A percentile compares a stretch with the other conserved stretches of the same genome.
phyloP scores from a whole-genome alignment of 139 green algal species.

The Nannochloris sp. region DNA sequence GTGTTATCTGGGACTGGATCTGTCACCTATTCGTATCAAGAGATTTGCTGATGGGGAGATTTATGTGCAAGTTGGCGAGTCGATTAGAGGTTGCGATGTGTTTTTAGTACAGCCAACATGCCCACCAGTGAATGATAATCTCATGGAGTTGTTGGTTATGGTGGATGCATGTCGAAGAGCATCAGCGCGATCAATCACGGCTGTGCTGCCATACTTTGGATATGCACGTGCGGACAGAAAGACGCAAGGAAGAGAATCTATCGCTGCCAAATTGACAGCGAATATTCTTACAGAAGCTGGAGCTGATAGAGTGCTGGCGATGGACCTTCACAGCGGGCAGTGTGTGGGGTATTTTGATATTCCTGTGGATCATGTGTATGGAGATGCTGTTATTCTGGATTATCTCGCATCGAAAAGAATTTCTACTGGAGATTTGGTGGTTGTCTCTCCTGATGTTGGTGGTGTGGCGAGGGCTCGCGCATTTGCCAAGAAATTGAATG shows the following conservation, averaged over 20 bases:
- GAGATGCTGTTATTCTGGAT: constrained; percentile 88
- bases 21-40: constrained; percentile 93
- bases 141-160: constrained; percentile 98
- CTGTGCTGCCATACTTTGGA: constrained; percentile 84
- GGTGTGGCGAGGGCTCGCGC: constrained; percentile 89
- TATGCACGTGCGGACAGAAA: constrained; percentile 95
- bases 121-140: constrained; percentile 92
- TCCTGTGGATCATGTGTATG: constrained; percentile 95
- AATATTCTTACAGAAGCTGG: constrained; percentile 98
- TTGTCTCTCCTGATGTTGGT: constrained; percentile 98
- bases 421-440: constrained; percentile 80
- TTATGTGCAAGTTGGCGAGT: constrained; percentile 93
- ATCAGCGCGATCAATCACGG: constrained; percentile 90
- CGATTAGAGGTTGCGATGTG: constrained; percentile 96
- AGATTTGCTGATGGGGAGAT: constrained; percentile 98
- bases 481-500: constrained; percentile 98
- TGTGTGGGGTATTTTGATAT: constrained; percentile 99
- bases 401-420: constrained; percentile 97
- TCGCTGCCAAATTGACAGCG: constrained; percentile 95
- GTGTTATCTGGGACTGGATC: constrained; percentile 90
- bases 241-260: constrained; percentile 85
- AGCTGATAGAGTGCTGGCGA: constrained; percentile 82
- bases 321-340: constrained; percentile 94
- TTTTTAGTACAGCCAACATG: constrained; percentile 96
- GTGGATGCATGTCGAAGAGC: constrained; percentile 91